Conservation (phyloP, 208 protist species). For the Novymonas esmeraldas region DNA sequence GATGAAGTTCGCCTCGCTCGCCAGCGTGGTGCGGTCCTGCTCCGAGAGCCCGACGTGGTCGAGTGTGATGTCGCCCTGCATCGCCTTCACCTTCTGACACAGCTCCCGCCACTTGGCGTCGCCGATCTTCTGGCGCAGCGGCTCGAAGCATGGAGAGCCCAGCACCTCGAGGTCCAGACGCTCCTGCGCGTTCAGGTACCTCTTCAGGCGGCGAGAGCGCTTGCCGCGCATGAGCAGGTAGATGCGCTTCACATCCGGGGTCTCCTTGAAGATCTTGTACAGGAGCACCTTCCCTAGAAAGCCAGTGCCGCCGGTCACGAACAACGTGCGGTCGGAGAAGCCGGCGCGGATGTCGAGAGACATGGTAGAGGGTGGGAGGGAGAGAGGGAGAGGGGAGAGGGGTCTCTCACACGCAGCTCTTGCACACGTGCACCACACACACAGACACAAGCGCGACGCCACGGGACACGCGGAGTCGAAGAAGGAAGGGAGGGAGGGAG, state of each 20-base stretch:
- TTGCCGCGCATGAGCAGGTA: constrained; percentile 86
- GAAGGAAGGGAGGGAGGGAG: neutral
- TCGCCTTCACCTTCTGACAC: constrained; percentile 49
- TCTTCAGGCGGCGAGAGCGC: constrained; percentile 67
- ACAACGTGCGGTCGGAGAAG: constrained; percentile 68
- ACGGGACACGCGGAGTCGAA: neutral
- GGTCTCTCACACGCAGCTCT: too few relatives aligned
- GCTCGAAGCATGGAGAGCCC: constrained; percentile 75
- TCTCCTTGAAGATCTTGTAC: constrained; percentile 82
- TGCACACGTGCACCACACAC: neutral
- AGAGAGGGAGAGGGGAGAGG: neutral
- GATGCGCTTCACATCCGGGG: constrained; percentile 66
- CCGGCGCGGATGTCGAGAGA: constrained; percentile 64
- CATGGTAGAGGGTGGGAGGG: constrained; percentile 26
- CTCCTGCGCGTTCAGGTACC: constrained; percentile 65
- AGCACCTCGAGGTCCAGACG: constrained; percentile 81
- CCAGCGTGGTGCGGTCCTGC: constrained; percentile 47
- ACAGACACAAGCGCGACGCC: neutral
- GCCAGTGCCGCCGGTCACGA: constrained; percentile 85
- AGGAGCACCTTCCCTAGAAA: constrained; percentile 90
- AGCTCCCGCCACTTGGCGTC: constrained; percentile 58
- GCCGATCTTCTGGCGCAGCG: constrained; percentile 54
- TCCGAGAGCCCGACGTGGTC: constrained; percentile 71
- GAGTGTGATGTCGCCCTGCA: constrained; percentile 76
- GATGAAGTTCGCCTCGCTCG: constrained; percentile 64